Conservation (phyloP, 805 yeast genomes). For the Saccharomyces paradoxus region DNA sequence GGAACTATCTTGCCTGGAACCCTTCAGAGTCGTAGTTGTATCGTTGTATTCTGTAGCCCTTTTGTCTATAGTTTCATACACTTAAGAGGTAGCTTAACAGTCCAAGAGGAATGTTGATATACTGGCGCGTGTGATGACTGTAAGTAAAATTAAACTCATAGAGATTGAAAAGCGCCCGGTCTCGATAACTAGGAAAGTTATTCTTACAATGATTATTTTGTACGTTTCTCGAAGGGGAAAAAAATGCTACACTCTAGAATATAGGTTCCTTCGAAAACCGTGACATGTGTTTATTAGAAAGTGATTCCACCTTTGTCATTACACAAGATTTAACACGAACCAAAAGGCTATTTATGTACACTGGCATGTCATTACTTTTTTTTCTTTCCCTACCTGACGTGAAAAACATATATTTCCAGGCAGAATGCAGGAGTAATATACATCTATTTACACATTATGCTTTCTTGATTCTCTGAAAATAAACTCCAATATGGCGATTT, state of each 20-base stretch:
- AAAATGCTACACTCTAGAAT: background rate
- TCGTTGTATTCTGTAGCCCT: too few species aligned
- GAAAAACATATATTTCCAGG: background rate
- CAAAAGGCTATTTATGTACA: background rate
- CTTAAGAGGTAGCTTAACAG: background rate
- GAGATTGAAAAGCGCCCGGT: background rate
- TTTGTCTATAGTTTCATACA: constrained; percentile 8
- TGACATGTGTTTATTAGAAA: background rate
- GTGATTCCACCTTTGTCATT: background rate
- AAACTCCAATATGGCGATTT: constrained; percentile 58
- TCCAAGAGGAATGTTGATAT: background rate
- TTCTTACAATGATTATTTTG: background rate
- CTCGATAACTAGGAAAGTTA: background rate
- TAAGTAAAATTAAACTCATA: background rate
- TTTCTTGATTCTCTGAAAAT: constrained; percentile 66
- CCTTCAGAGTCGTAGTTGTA: constrained; percentile 4
- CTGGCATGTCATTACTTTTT: constrained; percentile 2
- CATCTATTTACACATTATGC: constrained; percentile 42
- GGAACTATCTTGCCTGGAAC: too few species aligned
- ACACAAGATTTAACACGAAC: background rate
- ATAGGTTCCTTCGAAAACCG: background rate
- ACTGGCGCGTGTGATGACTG: too few species aligned
- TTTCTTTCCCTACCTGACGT: background rate
- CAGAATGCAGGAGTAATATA: background rate
- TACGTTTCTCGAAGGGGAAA: background rate